These are phyloP conservation scores for Physcia stellaris DNA, from an alignment of 495 filamentous ascomycete genomes.

Conservation along the genomic window DNA sequence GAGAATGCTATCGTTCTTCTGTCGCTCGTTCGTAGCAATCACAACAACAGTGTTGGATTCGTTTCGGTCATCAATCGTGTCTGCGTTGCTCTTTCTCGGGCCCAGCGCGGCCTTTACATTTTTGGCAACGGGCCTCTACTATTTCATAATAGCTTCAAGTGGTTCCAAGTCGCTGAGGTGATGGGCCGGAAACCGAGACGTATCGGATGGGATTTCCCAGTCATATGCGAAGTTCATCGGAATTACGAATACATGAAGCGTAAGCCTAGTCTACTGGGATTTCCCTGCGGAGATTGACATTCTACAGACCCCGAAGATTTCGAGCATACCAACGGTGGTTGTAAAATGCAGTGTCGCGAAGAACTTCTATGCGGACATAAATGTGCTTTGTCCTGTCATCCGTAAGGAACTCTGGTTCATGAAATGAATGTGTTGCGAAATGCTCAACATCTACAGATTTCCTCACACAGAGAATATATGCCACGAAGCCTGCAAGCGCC, in stretches of 20 bases:
- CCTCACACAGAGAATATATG: conserved; percentile 20
- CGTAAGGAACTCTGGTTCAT: conserved; percentile 14
- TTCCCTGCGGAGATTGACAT: background rate
- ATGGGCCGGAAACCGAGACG: conserved; percentile 20
- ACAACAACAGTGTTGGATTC: conserved; percentile 47
- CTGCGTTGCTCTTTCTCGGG: conserved; percentile 80
- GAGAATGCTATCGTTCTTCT: conserved; percentile 81
- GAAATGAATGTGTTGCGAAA: background rate
- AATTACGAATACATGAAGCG: conserved; percentile 20
- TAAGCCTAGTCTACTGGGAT: conserved; percentile 9
- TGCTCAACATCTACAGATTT: conserved; percentile 13
- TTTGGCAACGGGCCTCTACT: conserved; percentile 64
- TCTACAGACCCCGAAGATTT: conserved; percentile 28
- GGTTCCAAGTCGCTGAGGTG: conserved; percentile 23
- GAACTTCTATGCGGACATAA: conserved; percentile 26
- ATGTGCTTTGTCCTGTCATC: conserved; percentile 27
- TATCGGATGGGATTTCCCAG: conserved; percentile 23
- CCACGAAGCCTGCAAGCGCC: conserved; percentile 16
- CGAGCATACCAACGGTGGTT: conserved; percentile 39
- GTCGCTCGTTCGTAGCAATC: conserved; percentile 68
- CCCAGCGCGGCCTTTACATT: conserved; percentile 71
- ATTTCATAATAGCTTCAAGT: conserved; percentile 18
- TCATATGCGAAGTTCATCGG: conserved; percentile 29
- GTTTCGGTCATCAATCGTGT: conserved; percentile 62
- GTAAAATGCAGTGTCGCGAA: conserved; percentile 22